A percentile compares a stretch with the other conserved stretches of the same genome.
Evolutionary conservation across 73 alveolate species (phyloP).

Genomic region (Tetrahymena borealis): DNA sequence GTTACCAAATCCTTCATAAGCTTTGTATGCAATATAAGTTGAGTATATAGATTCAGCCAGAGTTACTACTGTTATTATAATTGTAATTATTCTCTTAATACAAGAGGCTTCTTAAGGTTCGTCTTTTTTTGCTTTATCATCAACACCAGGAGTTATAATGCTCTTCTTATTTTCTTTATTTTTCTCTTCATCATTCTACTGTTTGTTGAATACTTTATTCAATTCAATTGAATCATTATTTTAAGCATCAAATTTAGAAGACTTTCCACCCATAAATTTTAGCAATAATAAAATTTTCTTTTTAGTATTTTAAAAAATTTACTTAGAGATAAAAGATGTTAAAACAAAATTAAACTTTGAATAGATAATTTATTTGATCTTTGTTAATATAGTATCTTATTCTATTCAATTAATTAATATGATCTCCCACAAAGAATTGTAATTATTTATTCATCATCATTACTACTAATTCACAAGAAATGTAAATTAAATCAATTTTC

Average conservation of each 20-base stretch:
- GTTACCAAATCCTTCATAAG: not conserved
- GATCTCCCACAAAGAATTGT: too few relatives aligned
- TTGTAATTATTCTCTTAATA: not conserved
- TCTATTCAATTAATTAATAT: too few relatives aligned
- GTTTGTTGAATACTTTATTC: not conserved
- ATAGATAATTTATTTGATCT: too few relatives aligned
- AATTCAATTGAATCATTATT: not conserved
- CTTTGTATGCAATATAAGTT: not conserved
- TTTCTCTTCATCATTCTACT: not conserved
- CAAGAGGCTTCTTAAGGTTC: not conserved
- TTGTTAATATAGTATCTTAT: too few relatives aligned
- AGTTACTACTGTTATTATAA: not conserved
- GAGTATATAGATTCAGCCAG: not conserved
- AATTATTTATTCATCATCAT: too few relatives aligned
- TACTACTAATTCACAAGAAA: too few relatives aligned
- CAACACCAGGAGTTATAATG: not conserved
- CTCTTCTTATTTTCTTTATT: not conserved
- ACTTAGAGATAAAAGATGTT: too few relatives aligned
- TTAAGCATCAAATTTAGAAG: not conserved
- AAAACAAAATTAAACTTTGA: too few relatives aligned
- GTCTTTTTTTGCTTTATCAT: not conserved
- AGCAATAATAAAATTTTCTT: too few relatives aligned
- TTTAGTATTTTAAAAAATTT: too few relatives aligned
- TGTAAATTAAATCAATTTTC: too few relatives aligned
- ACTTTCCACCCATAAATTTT: not conserved